Percentiles rank a stretch among this genome's conserved stretches.
Conservation (phyloP, 306 rosid species). For the Glycyrrhiza uralensis region DNA sequence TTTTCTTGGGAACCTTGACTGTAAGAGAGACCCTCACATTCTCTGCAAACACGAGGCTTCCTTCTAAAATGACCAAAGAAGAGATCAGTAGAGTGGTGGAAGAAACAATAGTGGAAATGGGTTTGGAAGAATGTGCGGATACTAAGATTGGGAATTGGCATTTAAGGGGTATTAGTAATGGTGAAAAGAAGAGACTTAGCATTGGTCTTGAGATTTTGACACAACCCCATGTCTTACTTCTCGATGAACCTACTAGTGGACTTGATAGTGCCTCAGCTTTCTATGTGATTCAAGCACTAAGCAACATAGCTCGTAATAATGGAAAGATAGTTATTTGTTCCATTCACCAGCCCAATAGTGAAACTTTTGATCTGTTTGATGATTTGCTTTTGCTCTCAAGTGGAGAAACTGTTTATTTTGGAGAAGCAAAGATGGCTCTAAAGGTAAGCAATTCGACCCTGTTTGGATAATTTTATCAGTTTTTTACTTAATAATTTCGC, state of each 20-base stretch:
- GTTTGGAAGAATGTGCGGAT: slow-evolving; percentile 73
- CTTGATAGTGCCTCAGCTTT: slow-evolving; percentile 81
- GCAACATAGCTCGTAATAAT: slow-evolving; percentile 50
- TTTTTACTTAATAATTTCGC: too few relatives aligned
- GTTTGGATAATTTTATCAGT: too few relatives aligned
- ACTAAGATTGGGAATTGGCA: slow-evolving; percentile 71
- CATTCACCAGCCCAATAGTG: slow-evolving; percentile 73
- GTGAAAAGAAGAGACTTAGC: slow-evolving; percentile 77
- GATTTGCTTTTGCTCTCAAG: slow-evolving; percentile 59
- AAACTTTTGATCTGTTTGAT: slow-evolving; percentile 66
- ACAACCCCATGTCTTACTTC: slow-evolving; percentile 57
- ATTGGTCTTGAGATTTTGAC: slow-evolving; percentile 69
- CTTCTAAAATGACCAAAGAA: slow-evolving; percentile 44
- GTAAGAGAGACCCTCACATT: slow-evolving; percentile 65
- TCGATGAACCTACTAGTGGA: slow-evolving; percentile 86
- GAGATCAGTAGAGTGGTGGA: slow-evolving; percentile 48
- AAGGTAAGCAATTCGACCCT: slow-evolving; percentile 37
- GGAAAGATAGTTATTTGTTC: slow-evolving; percentile 64
- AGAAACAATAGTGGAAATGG: slow-evolving; percentile 60
- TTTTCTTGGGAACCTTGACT: slow-evolving; percentile 63
- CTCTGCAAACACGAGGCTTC: slow-evolving; percentile 70
- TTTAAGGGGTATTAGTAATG: slow-evolving; percentile 65
- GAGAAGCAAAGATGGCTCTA: slow-evolving; percentile 48
- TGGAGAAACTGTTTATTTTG: slow-evolving; percentile 71
- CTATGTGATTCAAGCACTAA: slow-evolving; percentile 58